These are phyloP conservation scores for Rusavskia elegans DNA, from an alignment of 495 filamentous ascomycete species.

Conservation along the genomic window DNA sequence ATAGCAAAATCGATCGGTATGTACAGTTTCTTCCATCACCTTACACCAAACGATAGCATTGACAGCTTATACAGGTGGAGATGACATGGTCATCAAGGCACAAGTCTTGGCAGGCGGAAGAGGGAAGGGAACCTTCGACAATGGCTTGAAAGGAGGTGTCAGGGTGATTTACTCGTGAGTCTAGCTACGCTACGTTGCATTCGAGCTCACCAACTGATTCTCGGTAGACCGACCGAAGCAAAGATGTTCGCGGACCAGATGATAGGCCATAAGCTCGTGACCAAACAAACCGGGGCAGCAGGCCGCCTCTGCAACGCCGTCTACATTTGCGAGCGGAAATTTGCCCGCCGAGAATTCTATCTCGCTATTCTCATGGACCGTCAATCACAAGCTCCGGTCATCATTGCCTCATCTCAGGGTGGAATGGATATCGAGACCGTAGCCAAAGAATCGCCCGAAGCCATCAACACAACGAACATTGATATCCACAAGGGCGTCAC, in stretches of 20 bases:
- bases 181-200: not conserved
- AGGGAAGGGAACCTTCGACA: constrained; percentile 94
- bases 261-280: constrained; percentile 99
- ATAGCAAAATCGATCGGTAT: constrained; percentile 76
- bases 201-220: not conserved
- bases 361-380: constrained; percentile 97
- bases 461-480: constrained; percentile 83
- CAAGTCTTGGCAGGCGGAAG: constrained; percentile 95
- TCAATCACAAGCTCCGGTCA: constrained; percentile 76
- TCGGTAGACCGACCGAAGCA: constrained; percentile 54
- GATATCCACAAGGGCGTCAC: constrained; percentile 92
- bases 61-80: constrained; percentile 38
- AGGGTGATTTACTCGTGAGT: constrained; percentile 90
- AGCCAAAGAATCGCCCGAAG: constrained; percentile 91
- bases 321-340: constrained; percentile 99
- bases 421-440: constrained; percentile 98
- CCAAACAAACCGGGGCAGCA: constrained; percentile 89
- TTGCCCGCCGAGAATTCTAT: constrained; percentile 97
- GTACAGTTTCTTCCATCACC: not conserved
- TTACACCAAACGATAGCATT: not conserved
- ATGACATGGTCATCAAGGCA: constrained; percentile 99
- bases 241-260: constrained; percentile 98
- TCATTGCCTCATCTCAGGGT: constrained; percentile 93
- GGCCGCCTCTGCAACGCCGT: constrained; percentile 91
- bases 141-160: constrained; percentile 96